A percentile compares a stretch with the other conserved stretches of the same genome.
Conservation (phyloP, 2,329 filamentous ascomycete genomes). For the Chrysoporthe austroafricana region DNA sequence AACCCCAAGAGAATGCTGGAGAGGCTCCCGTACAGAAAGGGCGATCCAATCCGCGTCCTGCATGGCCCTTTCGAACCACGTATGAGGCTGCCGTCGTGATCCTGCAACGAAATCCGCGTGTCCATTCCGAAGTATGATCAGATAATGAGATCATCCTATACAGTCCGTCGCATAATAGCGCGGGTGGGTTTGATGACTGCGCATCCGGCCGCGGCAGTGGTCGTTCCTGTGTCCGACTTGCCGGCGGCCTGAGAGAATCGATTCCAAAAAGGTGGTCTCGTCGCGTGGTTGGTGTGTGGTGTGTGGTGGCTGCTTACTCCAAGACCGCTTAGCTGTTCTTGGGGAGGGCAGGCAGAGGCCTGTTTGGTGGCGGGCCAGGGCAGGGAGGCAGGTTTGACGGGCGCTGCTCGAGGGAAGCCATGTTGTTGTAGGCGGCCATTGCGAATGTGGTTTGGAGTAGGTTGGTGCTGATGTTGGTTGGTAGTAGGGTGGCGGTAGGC, state of each 20-base stretch:
- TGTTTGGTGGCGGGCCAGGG: conserved; percentile 67
- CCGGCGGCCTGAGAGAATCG: not conserved
- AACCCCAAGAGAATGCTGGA: not conserved
- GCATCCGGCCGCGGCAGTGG: conserved; percentile 15
- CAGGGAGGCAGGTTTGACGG: conserved; percentile 69
- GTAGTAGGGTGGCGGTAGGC: conserved; percentile 11
- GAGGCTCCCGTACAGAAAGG: not conserved
- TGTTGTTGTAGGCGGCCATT: conserved; percentile 30
- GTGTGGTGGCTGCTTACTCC: not conserved
- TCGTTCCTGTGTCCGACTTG: conserved; percentile 14
- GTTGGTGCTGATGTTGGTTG: not conserved
- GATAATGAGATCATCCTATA: conserved; percentile 6
- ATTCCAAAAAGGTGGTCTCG: conserved; percentile 7
- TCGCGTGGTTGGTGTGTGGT: conserved; percentile 7
- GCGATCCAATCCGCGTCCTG: conserved; percentile 6
- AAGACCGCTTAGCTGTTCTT: conserved; percentile 55
- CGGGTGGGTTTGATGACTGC: conserved; percentile 5
- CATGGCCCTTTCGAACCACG: not conserved
- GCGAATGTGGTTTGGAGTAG: conserved; percentile 10
- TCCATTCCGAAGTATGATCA: conserved; percentile 6
- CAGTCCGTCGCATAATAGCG: conserved; percentile 3
- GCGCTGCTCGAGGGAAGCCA: conserved; percentile 47
- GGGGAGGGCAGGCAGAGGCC: conserved; percentile 67
- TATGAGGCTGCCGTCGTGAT: conserved; percentile 9
- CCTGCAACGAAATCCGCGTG: not conserved